Conservation (phyloP, 1,284 basidiomycete species). For the Malassezia slooffiae region DNA sequence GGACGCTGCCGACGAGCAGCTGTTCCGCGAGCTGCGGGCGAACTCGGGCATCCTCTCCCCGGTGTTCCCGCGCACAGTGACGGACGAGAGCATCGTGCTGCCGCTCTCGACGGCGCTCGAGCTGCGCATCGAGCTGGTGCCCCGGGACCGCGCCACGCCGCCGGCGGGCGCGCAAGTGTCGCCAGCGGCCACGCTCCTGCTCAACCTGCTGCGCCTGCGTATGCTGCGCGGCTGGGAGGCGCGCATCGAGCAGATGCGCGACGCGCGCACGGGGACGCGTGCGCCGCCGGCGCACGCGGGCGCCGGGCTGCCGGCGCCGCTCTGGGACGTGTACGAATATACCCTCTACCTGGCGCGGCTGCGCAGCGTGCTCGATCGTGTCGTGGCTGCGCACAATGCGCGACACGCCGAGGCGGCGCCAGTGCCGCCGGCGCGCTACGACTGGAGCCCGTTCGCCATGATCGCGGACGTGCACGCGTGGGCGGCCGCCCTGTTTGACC, state of each 20-base stretch:
- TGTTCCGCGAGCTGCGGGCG: conserved; percentile 25
- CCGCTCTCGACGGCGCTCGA: conserved; percentile 9
- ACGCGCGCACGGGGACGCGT: background rate
- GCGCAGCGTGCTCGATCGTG: background rate
- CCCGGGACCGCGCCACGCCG: conserved; percentile 19
- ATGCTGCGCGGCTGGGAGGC: conserved; percentile 13
- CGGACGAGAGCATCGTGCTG: conserved; percentile 10
- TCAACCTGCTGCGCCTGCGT: conserved; percentile 12
- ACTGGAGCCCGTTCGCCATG: conserved; percentile 7
- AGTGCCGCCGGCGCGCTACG: too few relatives aligned
- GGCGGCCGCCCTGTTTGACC: conserved; percentile 5
- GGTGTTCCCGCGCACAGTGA: conserved; percentile 19
- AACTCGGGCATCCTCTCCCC: conserved; percentile 22
- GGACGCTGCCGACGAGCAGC: conserved; percentile 27
- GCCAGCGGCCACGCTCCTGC: conserved; percentile 6
- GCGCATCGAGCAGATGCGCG: background rate
- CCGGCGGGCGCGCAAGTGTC: conserved; percentile 16
- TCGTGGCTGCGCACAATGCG: background rate
- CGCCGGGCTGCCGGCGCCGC: conserved; percentile 1
- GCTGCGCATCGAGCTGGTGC: conserved; percentile 19
- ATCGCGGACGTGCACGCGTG: conserved; percentile 4
- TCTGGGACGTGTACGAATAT: conserved; percentile 16
- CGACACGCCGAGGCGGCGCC: background rate
- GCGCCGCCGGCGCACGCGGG: background rate
- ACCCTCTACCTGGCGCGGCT: conserved; percentile 15